A percentile compares a stretch with the other conserved stretches of the same genome.
phyloP scores from a whole-genome alignment of 2,329 filamentous ascomycete genomes.

The Xylariaceae sp. region DNA sequence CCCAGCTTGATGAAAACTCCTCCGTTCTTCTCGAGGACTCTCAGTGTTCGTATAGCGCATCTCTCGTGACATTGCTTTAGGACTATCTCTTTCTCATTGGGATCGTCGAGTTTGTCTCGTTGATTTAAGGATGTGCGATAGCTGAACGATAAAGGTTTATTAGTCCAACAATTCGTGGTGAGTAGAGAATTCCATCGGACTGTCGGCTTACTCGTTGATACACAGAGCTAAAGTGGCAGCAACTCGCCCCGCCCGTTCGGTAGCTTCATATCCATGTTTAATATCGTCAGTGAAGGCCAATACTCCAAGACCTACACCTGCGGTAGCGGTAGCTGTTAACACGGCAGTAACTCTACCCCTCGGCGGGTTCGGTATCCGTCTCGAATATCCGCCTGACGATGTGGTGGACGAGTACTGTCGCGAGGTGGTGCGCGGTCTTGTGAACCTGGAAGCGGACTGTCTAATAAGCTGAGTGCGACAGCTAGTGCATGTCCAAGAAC shows the following conservation, averaged over 20 bases:
- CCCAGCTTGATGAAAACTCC: conserved; percentile 98
- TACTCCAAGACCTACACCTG: conserved; percentile 44
- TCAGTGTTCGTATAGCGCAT: conserved; percentile 83
- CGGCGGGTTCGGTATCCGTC: conserved; percentile 17
- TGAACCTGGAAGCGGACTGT: too few species aligned
- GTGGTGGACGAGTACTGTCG: conserved; percentile 24
- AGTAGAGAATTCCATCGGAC: not conserved
- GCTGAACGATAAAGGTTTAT: conserved; percentile 43
- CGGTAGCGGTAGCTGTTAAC: conserved; percentile 49
- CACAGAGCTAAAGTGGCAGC: conserved; percentile 69
- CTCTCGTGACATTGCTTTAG: conserved; percentile 85
- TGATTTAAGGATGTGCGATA: conserved; percentile 82
- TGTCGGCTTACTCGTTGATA: conserved; percentile 79
- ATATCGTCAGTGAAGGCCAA: conserved; percentile 64
- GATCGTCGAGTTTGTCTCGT: conserved; percentile 57
- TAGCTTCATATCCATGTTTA: conserved; percentile 70
- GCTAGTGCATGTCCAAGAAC: conserved; percentile 44
- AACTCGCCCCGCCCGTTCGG: conserved; percentile 75
- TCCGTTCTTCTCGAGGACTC: conserved; percentile 89
- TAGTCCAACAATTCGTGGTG: conserved; percentile 4
- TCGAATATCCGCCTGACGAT: conserved; percentile 19
- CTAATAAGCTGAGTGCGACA: conserved; percentile 40
- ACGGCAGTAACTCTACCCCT: conserved; percentile 31
- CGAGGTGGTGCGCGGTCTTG: conserved; percentile 24
- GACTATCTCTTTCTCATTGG: conserved; percentile 60